These are phyloP conservation scores for Mediolabrus comicus DNA, from an alignment of 108 stramenopile species.

Conservation along the genomic window DNA sequence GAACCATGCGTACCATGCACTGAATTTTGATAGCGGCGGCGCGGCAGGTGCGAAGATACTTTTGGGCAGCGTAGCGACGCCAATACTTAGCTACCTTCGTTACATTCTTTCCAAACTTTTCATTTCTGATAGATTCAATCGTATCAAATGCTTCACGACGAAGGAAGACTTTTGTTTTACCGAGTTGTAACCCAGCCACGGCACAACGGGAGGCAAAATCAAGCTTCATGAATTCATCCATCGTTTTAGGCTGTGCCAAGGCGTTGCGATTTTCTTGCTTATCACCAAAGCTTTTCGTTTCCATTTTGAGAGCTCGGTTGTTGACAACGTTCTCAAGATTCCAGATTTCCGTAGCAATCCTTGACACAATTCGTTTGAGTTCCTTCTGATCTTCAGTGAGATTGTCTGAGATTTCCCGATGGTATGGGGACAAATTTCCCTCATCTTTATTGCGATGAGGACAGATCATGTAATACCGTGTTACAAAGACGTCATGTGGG, in stretches of 20 bases:
- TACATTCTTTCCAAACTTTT: slow-evolving; percentile 45
- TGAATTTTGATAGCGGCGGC: slow-evolving; percentile 31
- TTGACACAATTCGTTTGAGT: slow-evolving; percentile 46
- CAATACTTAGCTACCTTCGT: slow-evolving; percentile 40
- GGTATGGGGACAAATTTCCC: slow-evolving; percentile 46
- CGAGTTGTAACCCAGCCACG: slow-evolving; percentile 63
- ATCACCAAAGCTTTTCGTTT: slow-evolving; percentile 1
- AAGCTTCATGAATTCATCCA: slow-evolving; percentile 39
- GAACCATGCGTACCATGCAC: slow-evolving; percentile 19
- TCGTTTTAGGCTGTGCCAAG: slow-evolving; percentile 37
- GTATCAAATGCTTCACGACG: slow-evolving; percentile 65
- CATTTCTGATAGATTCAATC: slow-evolving; percentile 52
- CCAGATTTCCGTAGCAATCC: slow-evolving; percentile 47
- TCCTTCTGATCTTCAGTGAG: slow-evolving; percentile 47
- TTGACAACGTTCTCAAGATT: slow-evolving; percentile 22
- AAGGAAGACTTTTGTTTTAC: slow-evolving; percentile 77
- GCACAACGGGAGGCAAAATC: slow-evolving; percentile 54
- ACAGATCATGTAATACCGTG: slow-evolving; percentile 44
- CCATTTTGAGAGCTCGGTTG: slow-evolving; percentile 10
- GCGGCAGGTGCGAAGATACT: slow-evolving; percentile 4
- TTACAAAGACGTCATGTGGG: slow-evolving; percentile 61
- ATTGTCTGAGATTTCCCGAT: slow-evolving; percentile 29
- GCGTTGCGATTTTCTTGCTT: slow-evolving; percentile 16
- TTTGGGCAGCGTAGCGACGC: slow-evolving; percentile 28
- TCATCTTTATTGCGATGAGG: slow-evolving; percentile 28